These are phyloP conservation scores for Aethionema arabicum DNA, from an alignment of 345 rosid species.

Conservation along the genomic window DNA sequence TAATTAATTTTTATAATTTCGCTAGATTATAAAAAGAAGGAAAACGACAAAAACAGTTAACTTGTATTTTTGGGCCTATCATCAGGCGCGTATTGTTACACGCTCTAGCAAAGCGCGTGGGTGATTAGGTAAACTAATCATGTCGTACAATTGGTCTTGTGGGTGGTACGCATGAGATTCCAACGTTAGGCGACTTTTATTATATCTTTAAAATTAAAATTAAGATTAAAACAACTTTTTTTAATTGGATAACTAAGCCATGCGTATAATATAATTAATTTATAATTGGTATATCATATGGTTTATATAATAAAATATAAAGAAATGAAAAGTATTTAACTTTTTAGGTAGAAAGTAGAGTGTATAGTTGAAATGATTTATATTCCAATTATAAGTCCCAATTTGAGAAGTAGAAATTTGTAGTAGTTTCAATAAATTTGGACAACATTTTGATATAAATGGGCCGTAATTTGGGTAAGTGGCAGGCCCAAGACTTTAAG, in stretches of 20 bases:
- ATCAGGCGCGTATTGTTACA: conserved; percentile 14
- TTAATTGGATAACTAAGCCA: conserved; percentile 28
- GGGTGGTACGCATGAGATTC: conserved; percentile 40
- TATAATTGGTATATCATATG: background rate
- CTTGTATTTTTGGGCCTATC: conserved; percentile 18
- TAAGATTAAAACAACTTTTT: background rate
- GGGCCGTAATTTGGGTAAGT: too few species aligned
- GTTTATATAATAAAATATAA: background rate
- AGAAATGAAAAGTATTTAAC: background rate
- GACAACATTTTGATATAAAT: too few species aligned
- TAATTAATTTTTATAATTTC: background rate
- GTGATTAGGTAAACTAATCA: background rate
- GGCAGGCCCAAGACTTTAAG: too few species aligned
- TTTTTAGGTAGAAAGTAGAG: conserved; percentile 16
- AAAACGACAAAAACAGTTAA: conserved; percentile 37
- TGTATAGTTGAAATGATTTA: conserved; percentile 19
- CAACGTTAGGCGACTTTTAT: conserved; percentile 25
- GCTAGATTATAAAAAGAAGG: background rate
- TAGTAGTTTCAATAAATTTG: too few species aligned
- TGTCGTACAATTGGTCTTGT: conserved; percentile 36
- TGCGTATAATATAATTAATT: conserved; percentile 20
- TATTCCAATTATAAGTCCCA: conserved; percentile 27
- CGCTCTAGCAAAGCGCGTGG: conserved; percentile 16
- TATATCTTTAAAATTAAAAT: background rate
- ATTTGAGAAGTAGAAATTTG: background rate